Conservation (phyloP, 2,329 filamentous ascomycete genomes). For the Alternaria infectoria region DNA sequence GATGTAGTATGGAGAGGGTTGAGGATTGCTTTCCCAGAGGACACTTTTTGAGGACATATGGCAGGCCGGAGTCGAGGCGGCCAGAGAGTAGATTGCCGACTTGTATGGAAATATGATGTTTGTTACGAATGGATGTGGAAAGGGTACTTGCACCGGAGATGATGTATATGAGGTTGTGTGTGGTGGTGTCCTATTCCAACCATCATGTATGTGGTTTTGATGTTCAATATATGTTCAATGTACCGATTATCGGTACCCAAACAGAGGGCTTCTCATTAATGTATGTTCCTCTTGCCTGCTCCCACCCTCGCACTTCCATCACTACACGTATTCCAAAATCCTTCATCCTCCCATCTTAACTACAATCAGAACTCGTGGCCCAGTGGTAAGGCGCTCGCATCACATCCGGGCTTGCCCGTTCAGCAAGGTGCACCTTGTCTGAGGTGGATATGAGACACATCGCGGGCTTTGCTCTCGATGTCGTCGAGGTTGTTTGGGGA, state of each 20-base stretch:
- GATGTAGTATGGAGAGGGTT: slow-evolving; percentile 4
- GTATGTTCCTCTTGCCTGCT: too few relatives aligned
- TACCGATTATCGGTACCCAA: too few relatives aligned
- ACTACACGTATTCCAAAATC: background rate
- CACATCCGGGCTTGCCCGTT: accelerated
- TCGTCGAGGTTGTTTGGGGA: too few relatives aligned
- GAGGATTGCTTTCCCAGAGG: slow-evolving; percentile 8
- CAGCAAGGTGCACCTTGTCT: background rate
- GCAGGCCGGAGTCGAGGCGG: slow-evolving; percentile 1
- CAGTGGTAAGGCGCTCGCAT: background rate
- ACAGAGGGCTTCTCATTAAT: too few relatives aligned
- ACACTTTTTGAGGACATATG: slow-evolving; percentile 4
- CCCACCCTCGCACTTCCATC: background rate
- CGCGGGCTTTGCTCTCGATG: too few relatives aligned
- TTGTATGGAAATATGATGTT: background rate
- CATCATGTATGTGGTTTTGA: too few relatives aligned
- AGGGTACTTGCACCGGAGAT: too few relatives aligned
- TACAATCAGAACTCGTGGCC: background rate
- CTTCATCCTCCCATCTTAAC: accelerated
- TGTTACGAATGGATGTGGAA: background rate
- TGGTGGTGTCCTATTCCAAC: too few relatives aligned
- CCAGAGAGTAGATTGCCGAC: background rate
- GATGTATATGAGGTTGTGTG: too few relatives aligned
- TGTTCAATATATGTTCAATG: too few relatives aligned
- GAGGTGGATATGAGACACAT: too few relatives aligned